A percentile compares a stretch with the other conserved stretches of the same genome.
Conservation (phyloP, 768 basidiomycete genomes). For the Pisolithus marmoratus region DNA sequence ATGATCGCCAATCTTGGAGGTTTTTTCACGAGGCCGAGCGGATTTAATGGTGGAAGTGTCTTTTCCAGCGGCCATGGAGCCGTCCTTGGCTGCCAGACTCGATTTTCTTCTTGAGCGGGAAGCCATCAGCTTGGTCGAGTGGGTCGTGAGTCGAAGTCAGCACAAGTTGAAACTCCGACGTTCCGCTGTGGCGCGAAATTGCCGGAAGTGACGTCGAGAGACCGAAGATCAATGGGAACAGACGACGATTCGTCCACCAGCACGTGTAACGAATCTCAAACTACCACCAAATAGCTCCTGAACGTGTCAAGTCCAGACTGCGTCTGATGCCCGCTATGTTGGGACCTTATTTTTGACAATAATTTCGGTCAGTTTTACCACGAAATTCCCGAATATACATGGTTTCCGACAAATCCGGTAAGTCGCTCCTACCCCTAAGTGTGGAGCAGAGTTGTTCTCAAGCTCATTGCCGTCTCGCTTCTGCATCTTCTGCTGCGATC, state of each 20-base stretch:
- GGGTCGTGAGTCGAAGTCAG: conserved; percentile 22
- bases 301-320: no score
- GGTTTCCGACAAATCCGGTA: no score
- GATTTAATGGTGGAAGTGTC: conserved; percentile 1
- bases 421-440: no score
- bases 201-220: background rate
- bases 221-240: no score
- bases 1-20: conserved; percentile 10
- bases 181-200: conserved; percentile 19
- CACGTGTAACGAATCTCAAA: no score
- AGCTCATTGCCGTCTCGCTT: background rate
- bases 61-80: background rate
- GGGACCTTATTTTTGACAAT: no score
- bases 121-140: conserved; percentile 29
- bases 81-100: conserved; percentile 15
- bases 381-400: no score
- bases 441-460: background rate
- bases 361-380: no score
- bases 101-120: conserved; percentile 43
- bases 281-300: no score
- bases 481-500: no score
- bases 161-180: conserved; percentile 28
- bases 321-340: no score
- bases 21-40: conserved; percentile 16
- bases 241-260: no score